Conservation (phyloP, 345 rosid genomes). For the Euphorbia lathyris region DNA sequence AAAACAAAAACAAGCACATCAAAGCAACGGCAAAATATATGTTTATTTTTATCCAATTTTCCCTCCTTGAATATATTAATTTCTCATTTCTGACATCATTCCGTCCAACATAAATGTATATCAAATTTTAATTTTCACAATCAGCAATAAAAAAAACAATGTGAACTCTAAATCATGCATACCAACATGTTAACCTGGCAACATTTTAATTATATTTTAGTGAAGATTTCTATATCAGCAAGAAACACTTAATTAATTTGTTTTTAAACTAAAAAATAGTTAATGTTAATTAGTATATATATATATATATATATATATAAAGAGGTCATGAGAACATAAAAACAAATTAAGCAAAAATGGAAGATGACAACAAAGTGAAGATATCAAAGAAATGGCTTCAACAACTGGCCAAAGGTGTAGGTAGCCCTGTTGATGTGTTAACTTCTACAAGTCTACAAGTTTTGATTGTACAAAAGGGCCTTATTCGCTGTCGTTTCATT, state of each 20-base stretch:
- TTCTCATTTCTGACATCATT: too few species aligned
- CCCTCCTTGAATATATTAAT: too few species aligned
- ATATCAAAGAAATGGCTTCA: slow-evolving; percentile 13
- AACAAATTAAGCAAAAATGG: neutral
- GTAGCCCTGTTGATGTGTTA: neutral
- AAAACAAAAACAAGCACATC: too few species aligned
- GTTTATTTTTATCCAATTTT: too few species aligned
- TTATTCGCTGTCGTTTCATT: neutral
- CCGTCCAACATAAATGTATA: too few species aligned
- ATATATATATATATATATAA: too few species aligned
- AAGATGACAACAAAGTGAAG: neutral
- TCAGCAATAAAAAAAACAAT: neutral
- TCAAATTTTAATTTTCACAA: too few species aligned
- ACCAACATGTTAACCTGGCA: neutral
- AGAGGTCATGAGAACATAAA: neutral
- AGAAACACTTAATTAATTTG: neutral
- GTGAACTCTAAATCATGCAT: neutral
- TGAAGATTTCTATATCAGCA: neutral
- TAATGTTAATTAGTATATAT: too few species aligned
- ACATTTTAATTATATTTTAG: neutral
- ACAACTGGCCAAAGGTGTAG: neutral
- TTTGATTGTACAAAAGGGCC: neutral
- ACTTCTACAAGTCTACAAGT: slow-evolving; percentile 7
- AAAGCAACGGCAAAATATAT: too few species aligned
- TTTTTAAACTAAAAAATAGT: neutral